These are phyloP conservation scores for Moesziomyces sp. DNA, from an alignment of 1,284 basidiomycete species.

Conservation along the genomic window DNA sequence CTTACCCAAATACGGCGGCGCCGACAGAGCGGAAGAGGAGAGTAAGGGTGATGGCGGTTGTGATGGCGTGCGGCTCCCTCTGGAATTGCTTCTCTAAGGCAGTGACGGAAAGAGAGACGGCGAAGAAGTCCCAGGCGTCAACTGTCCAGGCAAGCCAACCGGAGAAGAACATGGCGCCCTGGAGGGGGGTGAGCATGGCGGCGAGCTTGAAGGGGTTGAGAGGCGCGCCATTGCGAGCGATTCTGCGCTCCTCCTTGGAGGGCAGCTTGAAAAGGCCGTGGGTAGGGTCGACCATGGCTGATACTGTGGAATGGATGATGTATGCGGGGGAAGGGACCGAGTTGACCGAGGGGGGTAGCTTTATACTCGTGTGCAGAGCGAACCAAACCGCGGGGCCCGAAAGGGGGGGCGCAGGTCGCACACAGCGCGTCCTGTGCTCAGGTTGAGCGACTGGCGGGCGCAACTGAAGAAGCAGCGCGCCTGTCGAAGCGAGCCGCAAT, in stretches of 20 bases:
- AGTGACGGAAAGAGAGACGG: slow-evolving; percentile 58
- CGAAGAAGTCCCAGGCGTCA: slow-evolving; percentile 65
- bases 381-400: no score
- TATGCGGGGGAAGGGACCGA: no score
- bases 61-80: no score
- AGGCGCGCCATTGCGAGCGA: slow-evolving; percentile 55
- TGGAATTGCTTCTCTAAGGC: slow-evolving; percentile 40
- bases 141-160: slow-evolving; percentile 64
- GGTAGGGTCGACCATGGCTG: slow-evolving; percentile 56
- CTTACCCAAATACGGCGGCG: slow-evolving; percentile 78
- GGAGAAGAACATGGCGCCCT: slow-evolving; percentile 56
- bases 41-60: slow-evolving; percentile 74
- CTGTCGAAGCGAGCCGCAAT: no score
- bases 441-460: no score
- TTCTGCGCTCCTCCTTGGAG: slow-evolving; percentile 56
- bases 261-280: slow-evolving; percentile 63
- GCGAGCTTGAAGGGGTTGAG: slow-evolving; percentile 62
- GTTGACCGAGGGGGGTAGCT: no score
- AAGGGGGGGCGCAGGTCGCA: no score
- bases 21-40: slow-evolving; percentile 88
- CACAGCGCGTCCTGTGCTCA: no score
- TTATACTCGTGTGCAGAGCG: no score
- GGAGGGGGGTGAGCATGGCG: slow-evolving; percentile 53
- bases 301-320: no score
- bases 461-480: no score